A percentile compares a stretch with the other conserved stretches of the same genome.
Evolutionary conservation across 140 eudicot genomes (phyloP).

Genomic region (Stevia rebaudiana): DNA sequence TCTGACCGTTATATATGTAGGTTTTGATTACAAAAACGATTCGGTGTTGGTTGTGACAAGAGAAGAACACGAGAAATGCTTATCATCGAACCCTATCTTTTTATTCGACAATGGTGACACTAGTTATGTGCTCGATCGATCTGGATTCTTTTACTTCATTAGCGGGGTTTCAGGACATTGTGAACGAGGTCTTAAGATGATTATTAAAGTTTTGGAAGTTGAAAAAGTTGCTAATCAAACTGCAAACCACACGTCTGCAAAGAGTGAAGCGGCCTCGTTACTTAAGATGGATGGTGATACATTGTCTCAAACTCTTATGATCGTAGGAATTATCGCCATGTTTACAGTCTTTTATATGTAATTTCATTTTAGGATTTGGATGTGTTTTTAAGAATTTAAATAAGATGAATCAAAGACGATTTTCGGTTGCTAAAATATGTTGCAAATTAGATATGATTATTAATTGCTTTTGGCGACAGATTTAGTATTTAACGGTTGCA

Average conservation of each 20-base stretch:
- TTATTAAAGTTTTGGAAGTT: constrained; percentile 60
- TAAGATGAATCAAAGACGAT: not conserved
- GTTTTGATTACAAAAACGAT: constrained; percentile 58
- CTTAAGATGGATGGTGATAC: constrained; percentile 19
- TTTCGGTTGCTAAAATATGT: no score
- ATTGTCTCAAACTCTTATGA: constrained; percentile 23
- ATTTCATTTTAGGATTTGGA: not conserved
- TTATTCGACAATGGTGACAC: constrained; percentile 66
- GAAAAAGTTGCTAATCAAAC: constrained; percentile 26
- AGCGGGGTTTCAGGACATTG: constrained; percentile 73
- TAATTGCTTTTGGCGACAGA: no score
- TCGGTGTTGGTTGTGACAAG: constrained; percentile 62
- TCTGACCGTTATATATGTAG: constrained; percentile 17
- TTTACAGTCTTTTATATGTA: constrained; percentile 27
- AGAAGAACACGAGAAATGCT: constrained; percentile 66
- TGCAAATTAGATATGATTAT: not conserved
- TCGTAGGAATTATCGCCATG: constrained; percentile 19
- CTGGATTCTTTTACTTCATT: constrained; percentile 66
- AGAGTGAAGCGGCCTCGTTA: constrained; percentile 13
- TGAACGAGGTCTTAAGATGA: constrained; percentile 62
- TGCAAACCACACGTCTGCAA: constrained; percentile 30
- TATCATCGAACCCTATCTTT: constrained; percentile 40
- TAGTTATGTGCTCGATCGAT: constrained; percentile 27
- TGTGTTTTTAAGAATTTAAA: not conserved
- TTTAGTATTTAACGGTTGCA: no score